A percentile compares a stretch with the other conserved stretches of the same genome.
phyloP scores from a whole-genome alignment of 164 flowering plant species.

The Hamamelis virginiana region DNA sequence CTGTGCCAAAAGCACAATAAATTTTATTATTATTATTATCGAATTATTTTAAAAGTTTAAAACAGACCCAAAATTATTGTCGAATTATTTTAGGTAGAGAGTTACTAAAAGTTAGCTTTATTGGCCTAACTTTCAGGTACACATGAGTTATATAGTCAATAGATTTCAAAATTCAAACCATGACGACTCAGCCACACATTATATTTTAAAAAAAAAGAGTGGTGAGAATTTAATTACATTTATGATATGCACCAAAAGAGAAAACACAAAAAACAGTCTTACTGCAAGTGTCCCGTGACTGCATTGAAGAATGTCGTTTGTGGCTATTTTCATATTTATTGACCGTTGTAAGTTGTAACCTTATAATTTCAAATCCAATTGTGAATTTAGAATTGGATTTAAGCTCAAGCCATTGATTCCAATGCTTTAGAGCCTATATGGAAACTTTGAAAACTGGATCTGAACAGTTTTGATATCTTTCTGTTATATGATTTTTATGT shows the following conservation, averaged over 20 bases:
- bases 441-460: too few relatives aligned
- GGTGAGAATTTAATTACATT: conserved; percentile 13
- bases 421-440: too few relatives aligned
- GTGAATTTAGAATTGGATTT: not conserved
- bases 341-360: not conserved
- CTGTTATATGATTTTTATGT: too few relatives aligned
- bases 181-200: not conserved
- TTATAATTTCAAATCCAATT: not conserved
- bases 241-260: conserved; percentile 20
- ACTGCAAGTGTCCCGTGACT: conserved; percentile 25
- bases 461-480: too few relatives aligned
- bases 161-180: not conserved
- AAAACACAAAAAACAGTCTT: not conserved
- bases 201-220: conserved; percentile 5
- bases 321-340: not conserved
- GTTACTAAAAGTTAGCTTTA: too few relatives aligned
- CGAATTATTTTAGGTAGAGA: too few relatives aligned
- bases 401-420: not conserved
- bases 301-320: conserved; percentile 13
- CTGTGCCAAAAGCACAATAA: too few relatives aligned
- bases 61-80: too few relatives aligned
- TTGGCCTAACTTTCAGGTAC: too few relatives aligned
- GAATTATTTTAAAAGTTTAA: too few relatives aligned
- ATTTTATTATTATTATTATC: too few relatives aligned
- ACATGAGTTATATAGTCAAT: not conserved